These are phyloP conservation scores for Penicillium verhagenii DNA, from an alignment of 495 filamentous ascomycete species.

Conservation along the genomic window DNA sequence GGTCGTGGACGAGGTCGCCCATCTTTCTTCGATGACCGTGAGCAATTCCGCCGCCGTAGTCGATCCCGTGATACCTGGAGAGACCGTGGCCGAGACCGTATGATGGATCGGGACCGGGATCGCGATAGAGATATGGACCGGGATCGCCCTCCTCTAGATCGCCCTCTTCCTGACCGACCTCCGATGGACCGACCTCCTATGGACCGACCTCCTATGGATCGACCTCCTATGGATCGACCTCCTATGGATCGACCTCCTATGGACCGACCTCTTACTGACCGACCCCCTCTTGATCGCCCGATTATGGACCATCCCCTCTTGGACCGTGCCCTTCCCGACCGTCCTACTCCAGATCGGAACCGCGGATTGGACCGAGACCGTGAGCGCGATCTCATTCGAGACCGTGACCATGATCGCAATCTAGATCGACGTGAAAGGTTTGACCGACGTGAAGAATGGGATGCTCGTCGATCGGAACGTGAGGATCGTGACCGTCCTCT, in stretches of 20 bases:
- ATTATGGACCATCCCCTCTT: too few relatives aligned
- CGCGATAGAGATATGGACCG: constrained; percentile 39
- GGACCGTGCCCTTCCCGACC: not conserved
- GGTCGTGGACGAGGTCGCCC: constrained; percentile 53
- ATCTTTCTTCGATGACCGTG: constrained; percentile 62
- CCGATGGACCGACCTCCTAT: not conserved
- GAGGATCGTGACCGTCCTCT: constrained; percentile 61
- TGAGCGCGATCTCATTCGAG: constrained; percentile 37
- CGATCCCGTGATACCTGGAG: constrained; percentile 68
- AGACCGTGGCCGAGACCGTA: constrained; percentile 42
- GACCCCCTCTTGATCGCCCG: too few relatives aligned
- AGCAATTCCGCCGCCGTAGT: constrained; percentile 56
- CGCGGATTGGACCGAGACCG: constrained; percentile 31
- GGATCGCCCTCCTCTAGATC: constrained; percentile 5
- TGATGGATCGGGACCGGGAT: constrained; percentile 41
- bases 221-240: not conserved
- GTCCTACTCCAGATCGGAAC: constrained; percentile 13
- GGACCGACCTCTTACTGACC: not conserved
- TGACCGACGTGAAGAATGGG: constrained; percentile 48
- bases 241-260: not conserved
- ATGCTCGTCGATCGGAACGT: constrained; percentile 38
- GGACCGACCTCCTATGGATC: not conserved
- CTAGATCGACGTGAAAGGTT: constrained; percentile 43
- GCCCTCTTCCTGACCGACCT: constrained; percentile 13
- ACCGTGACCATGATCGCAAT: constrained; percentile 37